A percentile compares a stretch with the other conserved stretches of the same genome.
Conservation (phyloP, 495 filamentous ascomycete species). For the Talaromyces trachyspermus region DNA sequence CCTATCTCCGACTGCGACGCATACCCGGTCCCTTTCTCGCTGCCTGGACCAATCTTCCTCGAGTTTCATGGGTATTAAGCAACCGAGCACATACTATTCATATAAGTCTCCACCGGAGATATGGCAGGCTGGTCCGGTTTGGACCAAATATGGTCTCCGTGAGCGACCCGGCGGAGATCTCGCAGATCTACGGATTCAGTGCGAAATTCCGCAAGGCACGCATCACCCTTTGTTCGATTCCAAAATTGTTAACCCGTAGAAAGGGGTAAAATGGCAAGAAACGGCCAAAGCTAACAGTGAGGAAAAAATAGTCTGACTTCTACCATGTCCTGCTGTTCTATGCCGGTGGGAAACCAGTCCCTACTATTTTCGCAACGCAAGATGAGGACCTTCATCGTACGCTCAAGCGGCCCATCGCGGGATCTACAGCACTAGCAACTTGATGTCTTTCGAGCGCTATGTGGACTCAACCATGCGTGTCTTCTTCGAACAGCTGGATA, state of each 20-base stretch:
- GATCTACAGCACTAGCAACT: conserved; percentile 29
- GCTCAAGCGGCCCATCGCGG: conserved; percentile 33
- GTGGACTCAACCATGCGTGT: conserved; percentile 21
- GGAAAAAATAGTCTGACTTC: conserved; percentile 24
- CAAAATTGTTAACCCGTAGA: too few relatives aligned
- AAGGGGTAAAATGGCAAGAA: conserved; percentile 8
- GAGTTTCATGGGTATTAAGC: conserved; percentile 21
- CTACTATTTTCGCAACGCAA: conserved; percentile 28
- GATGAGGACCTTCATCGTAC: conserved; percentile 33
- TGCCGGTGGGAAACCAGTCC: conserved; percentile 18
- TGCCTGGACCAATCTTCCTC: conserved; percentile 24
- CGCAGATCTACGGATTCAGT: conserved; percentile 38
- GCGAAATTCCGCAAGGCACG: too few relatives aligned
- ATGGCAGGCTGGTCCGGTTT: conserved; percentile 49
- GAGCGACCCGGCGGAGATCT: conserved; percentile 30
- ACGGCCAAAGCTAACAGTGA: too few relatives aligned
- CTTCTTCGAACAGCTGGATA: conserved; percentile 28
- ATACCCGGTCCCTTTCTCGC: conserved; percentile 41
- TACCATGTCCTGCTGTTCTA: conserved; percentile 20
- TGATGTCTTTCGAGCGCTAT: conserved; percentile 24
- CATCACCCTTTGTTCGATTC: too few relatives aligned
- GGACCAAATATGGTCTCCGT: conserved; percentile 50
- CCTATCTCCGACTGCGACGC: conserved; percentile 17
- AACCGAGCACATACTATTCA: conserved; percentile 21
- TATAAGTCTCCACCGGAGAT: conserved; percentile 35